These are phyloP conservation scores for Fusarium humuli DNA, from an alignment of 2,329 filamentous ascomycete genomes.

Conservation along the genomic window DNA sequence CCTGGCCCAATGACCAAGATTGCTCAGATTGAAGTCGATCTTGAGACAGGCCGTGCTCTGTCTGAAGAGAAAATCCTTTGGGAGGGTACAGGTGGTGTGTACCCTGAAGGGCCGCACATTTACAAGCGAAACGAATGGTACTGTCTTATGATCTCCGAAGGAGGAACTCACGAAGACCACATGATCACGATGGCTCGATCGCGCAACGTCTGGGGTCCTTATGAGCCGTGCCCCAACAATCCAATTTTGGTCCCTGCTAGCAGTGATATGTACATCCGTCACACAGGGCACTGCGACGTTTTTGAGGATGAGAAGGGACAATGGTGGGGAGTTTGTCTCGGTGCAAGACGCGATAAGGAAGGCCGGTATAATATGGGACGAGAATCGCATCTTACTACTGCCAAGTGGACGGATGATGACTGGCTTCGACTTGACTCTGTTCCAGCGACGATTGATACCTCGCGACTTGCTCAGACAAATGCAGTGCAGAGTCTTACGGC, in stretches of 20 bases:
- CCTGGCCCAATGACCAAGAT: conserved; percentile 4
- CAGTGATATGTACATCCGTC: conserved; percentile 3
- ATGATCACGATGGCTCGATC: conserved; percentile 26
- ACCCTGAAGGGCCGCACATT: conserved; percentile 11
- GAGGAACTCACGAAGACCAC: conserved; percentile 15
- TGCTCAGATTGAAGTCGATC: conserved; percentile 9
- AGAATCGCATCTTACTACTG: conserved; percentile 13
- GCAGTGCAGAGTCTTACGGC: neutral
- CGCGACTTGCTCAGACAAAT: neutral
- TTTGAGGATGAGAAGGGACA: conserved; percentile 10
- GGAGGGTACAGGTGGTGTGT: conserved; percentile 1
- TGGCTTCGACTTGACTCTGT: conserved; percentile 10
- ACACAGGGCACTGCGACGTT: conserved; percentile 13
- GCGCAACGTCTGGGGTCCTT: conserved; percentile 9
- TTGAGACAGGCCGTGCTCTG: neutral
- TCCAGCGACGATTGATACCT: neutral
- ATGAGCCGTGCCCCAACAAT: conserved; percentile 5
- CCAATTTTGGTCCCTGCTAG: conserved; percentile 2
- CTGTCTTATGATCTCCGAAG: conserved; percentile 12
- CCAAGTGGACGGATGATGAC: conserved; percentile 4
- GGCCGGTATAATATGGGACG: conserved; percentile 16
- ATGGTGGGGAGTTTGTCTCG: conserved; percentile 24
- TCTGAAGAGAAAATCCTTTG: conserved; percentile 13
- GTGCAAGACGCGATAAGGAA: conserved; percentile 5
- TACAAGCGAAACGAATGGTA: conserved; percentile 27